Evolutionary conservation across 2,329 filamentous ascomycete species (phyloP).

Genomic region (Fusarium liriodendri): DNA sequence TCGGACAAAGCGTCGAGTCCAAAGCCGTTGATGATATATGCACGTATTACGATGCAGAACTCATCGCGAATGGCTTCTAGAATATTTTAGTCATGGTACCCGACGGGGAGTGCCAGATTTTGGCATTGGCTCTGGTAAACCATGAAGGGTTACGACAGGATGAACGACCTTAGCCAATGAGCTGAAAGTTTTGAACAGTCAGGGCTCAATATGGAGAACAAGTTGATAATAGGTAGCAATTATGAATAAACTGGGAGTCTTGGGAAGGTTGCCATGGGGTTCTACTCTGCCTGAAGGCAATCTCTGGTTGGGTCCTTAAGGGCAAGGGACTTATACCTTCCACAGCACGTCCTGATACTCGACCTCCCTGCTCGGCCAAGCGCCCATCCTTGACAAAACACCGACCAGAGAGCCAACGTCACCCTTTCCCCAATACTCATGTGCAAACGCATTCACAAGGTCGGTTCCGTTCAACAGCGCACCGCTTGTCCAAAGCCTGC

Average conservation of each 20-base stretch:
- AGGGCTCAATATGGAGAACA: too few relatives aligned
- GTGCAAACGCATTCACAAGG: constrained; percentile 47
- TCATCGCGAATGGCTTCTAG: background rate
- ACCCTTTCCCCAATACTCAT: constrained; percentile 43
- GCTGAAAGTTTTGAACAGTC: too few relatives aligned
- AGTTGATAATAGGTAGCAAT: too few relatives aligned
- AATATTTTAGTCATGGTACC: too few relatives aligned
- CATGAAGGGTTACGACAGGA: too few relatives aligned
- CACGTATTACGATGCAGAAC: background rate
- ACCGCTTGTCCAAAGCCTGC: constrained; percentile 52
- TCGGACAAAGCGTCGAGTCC: background rate
- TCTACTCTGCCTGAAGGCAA: too few relatives aligned
- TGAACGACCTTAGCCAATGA: too few relatives aligned
- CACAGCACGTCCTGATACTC: constrained; percentile 47
- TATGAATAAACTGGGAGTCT: too few relatives aligned
- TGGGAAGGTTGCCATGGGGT: too few relatives aligned
- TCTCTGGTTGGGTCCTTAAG: too few relatives aligned
- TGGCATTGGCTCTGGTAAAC: too few relatives aligned
- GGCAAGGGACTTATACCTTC: background rate
- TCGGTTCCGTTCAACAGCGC: constrained; percentile 50
- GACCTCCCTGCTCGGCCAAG: constrained; percentile 46
- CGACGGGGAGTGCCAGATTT: too few relatives aligned
- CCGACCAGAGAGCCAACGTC: constrained; percentile 34
- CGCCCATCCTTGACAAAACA: constrained; percentile 29
- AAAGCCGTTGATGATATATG: background rate